Evolutionary conservation across 2,329 filamentous ascomycete genomes (phyloP), one percentile per base, ranked within the genome.

Genomic region (Cercospora sp.): DNA sequence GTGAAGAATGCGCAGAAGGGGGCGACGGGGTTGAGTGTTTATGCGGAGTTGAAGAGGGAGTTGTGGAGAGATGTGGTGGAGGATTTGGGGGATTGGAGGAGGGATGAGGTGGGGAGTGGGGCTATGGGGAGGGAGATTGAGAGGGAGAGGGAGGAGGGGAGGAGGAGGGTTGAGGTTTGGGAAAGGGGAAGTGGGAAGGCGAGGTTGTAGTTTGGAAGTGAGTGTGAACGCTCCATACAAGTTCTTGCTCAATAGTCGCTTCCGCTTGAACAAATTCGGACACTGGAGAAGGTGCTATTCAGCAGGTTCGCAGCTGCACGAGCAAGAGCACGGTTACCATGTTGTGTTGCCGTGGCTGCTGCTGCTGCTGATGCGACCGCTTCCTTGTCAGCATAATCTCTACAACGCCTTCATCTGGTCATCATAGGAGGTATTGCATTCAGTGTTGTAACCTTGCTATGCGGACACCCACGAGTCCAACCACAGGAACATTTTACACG

Each of bases 1-100:
- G 79, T 85, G 5, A 81, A 83, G 30, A 92, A 91, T 83, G 85
- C 85, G 0, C 68, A 71, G 59, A 70, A 71, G 57, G 75, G 75
- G 8, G 67, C 73, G 48, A 74, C 71, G 28, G 84, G 86, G 71
- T 87, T 85, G 36, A 88, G 88, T 10, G 87, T 91, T 28, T 94
- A 93, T 77, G 89, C 90, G 3, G 76, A 84, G 64, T 80, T 95
- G 77, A 94, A 93, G 84, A 82, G 84, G 69, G 91, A 94, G 80
- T 90, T 94, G 87, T 93, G 90, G 78, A 83, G 87, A 23, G 88
- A 91, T 76, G 85, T 87, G 6, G 77, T 93, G 36, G 84, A 78
- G 16, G 82, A 88, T 73, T 77, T 93, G 3, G 82, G 85, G 65
- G 80, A 80, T 30, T 81, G 84, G 72, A 86, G 88, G 31, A 77